These are phyloP conservation scores for Chrysanthemum makinoi DNA, from an alignment of 129 eudicot species.

Conservation along the genomic window DNA sequence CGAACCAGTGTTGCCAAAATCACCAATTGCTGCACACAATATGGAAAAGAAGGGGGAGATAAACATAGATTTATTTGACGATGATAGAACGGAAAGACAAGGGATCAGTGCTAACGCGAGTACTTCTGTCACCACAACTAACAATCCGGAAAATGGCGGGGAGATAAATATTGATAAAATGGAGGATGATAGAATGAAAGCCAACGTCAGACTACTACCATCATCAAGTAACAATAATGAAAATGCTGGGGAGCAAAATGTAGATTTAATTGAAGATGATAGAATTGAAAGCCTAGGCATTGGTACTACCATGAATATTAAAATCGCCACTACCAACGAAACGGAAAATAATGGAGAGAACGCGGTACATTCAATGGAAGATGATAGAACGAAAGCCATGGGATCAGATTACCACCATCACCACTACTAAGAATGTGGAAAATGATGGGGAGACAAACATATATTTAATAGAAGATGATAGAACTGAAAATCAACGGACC, in stretches of 20 bases:
- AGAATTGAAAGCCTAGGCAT: conserved; percentile 34
- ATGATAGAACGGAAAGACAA: no score
- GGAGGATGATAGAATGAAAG: no score
- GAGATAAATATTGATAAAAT: no score
- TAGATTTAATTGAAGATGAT: conserved; percentile 33
- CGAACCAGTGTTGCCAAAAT: background rate
- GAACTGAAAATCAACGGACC: conserved; percentile 34
- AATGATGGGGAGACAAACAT: conserved; percentile 28
- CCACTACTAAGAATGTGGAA: conserved; percentile 23
- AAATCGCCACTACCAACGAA: conserved; percentile 24
- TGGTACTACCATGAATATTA: conserved; percentile 18
- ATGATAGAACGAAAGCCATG: conserved; percentile 36
- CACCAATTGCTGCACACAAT: no score
- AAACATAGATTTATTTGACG: no score
- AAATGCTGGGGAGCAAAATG: conserved; percentile 26
- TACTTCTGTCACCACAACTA: no score
- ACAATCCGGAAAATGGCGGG: no score
- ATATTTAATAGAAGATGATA: conserved; percentile 32
- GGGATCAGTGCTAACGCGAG: no score
- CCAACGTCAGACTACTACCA: background rate
- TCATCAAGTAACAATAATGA: conserved; percentile 27
- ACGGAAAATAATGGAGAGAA: conserved; percentile 26
- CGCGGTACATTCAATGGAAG: conserved; percentile 29
- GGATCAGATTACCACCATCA: conserved; percentile 30
- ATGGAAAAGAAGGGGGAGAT: no score